These are phyloP conservation scores for Xylaria sp. DNA, from an alignment of 2,329 filamentous ascomycete species.

Conservation along the genomic window DNA sequence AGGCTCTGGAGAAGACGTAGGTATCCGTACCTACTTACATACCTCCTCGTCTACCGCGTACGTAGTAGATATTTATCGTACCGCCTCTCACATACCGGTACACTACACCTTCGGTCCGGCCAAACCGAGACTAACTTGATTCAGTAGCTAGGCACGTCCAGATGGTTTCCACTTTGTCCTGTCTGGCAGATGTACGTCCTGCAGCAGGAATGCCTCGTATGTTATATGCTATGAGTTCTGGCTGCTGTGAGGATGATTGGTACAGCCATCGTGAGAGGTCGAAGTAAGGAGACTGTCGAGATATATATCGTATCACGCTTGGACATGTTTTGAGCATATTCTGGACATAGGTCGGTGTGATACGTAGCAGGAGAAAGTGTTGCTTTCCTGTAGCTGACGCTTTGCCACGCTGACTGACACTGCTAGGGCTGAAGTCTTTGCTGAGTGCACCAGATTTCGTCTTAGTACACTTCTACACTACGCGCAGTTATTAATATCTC, in stretches of 20 bases:
- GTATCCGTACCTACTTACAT: neutral
- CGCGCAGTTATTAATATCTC: slow-evolving; percentile 26
- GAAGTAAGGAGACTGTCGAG: neutral
- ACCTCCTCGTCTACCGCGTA: too few relatives aligned
- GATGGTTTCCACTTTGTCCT: slow-evolving; percentile 6
- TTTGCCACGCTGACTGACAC: neutral
- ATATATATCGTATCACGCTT: slow-evolving; percentile 10
- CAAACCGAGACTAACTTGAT: slow-evolving; percentile 36
- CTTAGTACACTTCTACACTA: neutral
- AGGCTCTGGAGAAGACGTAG: neutral
- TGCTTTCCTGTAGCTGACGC: neutral
- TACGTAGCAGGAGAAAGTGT: too few relatives aligned
- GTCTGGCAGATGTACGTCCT: neutral
- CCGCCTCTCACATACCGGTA: slow-evolving; percentile 10
- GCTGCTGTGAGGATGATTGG: neutral
- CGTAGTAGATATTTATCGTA: neutral
- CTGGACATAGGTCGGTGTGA: neutral
- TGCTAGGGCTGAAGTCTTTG: slow-evolving; percentile 18
- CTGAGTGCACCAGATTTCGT: slow-evolving; percentile 8
- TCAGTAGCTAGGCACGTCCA: slow-evolving; percentile 13
- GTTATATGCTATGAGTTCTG: neutral
- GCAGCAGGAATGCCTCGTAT: slow-evolving; percentile 17
- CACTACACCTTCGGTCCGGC: slow-evolving; percentile 29
- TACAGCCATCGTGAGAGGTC: neutral
- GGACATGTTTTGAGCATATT: too few relatives aligned